Conservation (phyloP, 2,329 filamentous ascomycete species). For the Rugonectria rugulosa region DNA sequence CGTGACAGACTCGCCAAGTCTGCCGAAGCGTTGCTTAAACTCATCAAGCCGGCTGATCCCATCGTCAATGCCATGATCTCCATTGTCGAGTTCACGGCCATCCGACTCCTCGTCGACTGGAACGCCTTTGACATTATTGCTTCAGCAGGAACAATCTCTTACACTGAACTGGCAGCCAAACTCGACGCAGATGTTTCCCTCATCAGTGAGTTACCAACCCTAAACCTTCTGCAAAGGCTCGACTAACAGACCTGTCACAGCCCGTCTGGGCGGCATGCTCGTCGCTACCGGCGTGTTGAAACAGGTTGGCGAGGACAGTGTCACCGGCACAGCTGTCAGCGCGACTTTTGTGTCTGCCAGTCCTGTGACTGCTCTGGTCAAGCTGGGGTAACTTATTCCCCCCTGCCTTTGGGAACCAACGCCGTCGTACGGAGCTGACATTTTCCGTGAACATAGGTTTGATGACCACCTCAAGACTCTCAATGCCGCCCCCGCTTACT, state of each 20-base stretch:
- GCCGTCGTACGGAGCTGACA: background rate
- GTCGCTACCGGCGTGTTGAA: constrained; percentile 2
- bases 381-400: background rate
- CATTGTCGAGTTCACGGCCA: constrained; percentile 2
- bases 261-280: background rate
- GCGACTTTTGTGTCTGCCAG: constrained; percentile 1
- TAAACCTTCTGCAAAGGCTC: no score
- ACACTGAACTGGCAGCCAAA: background rate
- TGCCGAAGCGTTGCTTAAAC: background rate
- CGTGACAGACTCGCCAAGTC: background rate
- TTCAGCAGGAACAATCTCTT: background rate
- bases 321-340: background rate
- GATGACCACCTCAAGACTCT: constrained; percentile 8
- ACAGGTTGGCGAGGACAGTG: background rate
- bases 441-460: background rate
- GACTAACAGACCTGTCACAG: background rate
- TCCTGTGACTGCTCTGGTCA: constrained; percentile 1
- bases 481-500: constrained; percentile 1
- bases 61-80: background rate
- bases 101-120: constrained; percentile 13
- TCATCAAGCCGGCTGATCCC: background rate
- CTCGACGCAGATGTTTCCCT: constrained; percentile 3
- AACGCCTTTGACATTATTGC: constrained; percentile 7
- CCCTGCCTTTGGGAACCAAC: no score
- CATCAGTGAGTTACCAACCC: background rate